Evolutionary conservation across 257 asterid species (phyloP).

Genomic region (Mitragyna speciosa): DNA sequence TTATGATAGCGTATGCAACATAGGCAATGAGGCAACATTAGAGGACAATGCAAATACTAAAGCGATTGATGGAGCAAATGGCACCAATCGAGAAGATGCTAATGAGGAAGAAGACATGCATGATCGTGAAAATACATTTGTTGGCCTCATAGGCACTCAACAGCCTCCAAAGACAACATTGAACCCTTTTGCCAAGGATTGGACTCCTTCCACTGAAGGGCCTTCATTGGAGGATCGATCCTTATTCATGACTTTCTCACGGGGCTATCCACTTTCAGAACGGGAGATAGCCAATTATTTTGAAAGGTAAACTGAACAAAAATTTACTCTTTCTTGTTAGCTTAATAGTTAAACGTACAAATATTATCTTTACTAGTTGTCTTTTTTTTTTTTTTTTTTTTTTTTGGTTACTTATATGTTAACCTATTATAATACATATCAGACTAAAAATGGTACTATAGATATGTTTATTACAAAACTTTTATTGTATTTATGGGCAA

Average conservation of each 20-base stretch:
- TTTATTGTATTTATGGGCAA: background rate
- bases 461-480: background rate
- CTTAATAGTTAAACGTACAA: background rate
- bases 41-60: background rate
- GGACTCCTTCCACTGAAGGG: background rate
- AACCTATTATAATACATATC: too few species aligned
- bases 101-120: background rate
- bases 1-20: background rate
- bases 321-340: background rate
- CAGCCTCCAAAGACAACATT: background rate
- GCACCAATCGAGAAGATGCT: background rate
- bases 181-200: conserved; percentile 6
- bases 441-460: too few species aligned
- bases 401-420: background rate
- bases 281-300: conserved; percentile 14
- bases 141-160: background rate
- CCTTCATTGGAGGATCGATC: background rate
- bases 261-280: conserved; percentile 5
- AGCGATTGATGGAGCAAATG: background rate
- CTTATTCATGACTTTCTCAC: conserved; percentile 29
- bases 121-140: background rate
- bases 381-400: too few species aligned
- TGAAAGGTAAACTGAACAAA: conserved; percentile 1
- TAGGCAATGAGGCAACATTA: background rate
- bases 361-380: too few species aligned